Conservation (phyloP, 2,329 filamentous ascomycete genomes). For the Aspergillus amoenus region DNA sequence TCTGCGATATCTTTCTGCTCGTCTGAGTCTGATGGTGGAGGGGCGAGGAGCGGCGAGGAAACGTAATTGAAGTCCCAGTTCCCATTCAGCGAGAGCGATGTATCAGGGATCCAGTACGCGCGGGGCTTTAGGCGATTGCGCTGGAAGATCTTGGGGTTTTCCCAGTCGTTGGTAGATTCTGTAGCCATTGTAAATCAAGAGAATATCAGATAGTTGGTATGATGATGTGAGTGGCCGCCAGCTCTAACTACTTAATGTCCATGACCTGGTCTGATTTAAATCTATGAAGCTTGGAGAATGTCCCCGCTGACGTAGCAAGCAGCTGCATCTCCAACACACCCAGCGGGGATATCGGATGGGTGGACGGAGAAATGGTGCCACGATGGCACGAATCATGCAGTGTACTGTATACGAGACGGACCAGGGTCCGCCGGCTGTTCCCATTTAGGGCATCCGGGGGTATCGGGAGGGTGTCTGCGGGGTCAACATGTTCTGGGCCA, state of each 20-base stretch:
- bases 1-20: constrained; percentile 47
- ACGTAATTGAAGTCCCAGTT: constrained; percentile 55
- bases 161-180: constrained; percentile 8
- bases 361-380: neutral
- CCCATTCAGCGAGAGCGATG: constrained; percentile 51
- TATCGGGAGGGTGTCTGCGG: no score
- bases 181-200: no score
- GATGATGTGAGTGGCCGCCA: no score
- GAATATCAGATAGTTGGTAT: no score
- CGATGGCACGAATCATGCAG: neutral
- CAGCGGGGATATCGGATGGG: neutral
- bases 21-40: constrained; percentile 34
- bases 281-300: neutral
- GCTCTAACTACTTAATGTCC: no score
- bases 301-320: neutral
- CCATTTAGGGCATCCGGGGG: neutral
- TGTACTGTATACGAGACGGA: neutral
- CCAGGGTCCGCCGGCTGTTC: neutral
- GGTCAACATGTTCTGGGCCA: no score
- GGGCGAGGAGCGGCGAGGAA: neutral
- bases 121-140: constrained; percentile 55
- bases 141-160: constrained; percentile 43
- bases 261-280: neutral
- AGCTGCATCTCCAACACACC: neutral
- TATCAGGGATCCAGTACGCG: constrained; percentile 54